Percentiles rank a stretch among this genome's conserved stretches.
phyloP scores from a whole-genome alignment of 2,329 filamentous ascomycete genomes.

The Talaromyces islandicus region DNA sequence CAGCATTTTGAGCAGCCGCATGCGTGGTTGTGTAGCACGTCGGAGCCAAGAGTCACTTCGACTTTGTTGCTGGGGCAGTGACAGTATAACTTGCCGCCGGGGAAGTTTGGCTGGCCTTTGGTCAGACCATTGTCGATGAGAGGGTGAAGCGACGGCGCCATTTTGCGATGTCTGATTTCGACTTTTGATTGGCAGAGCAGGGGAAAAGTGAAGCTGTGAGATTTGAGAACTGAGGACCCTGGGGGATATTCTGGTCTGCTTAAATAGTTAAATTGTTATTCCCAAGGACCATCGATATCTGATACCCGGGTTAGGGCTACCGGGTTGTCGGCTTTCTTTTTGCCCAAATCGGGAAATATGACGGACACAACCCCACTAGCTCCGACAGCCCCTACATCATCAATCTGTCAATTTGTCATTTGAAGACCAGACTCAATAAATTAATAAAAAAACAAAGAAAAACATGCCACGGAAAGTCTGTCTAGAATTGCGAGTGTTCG shows the following conservation, averaged over 20 bases:
- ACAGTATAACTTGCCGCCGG: constrained; percentile 58
- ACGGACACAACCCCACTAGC: background rate
- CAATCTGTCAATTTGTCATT: background rate
- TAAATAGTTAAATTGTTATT: background rate
- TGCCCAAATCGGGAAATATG: background rate
- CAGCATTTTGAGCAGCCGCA: constrained; percentile 69
- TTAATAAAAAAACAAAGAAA: background rate
- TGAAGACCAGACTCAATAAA: background rate
- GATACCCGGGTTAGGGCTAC: background rate
- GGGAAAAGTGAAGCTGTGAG: background rate
- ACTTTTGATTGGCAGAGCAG: background rate
- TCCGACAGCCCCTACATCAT: background rate
- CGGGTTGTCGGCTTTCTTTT: background rate
- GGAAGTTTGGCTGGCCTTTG: constrained; percentile 49
- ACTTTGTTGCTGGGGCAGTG: constrained; percentile 53
- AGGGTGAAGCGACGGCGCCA: constrained; percentile 51
- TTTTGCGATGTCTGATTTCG: background rate
- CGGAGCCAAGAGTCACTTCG: constrained; percentile 51
- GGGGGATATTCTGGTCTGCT: background rate
- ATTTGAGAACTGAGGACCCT: background rate
- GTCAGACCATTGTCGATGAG: constrained; percentile 56
- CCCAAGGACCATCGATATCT: background rate
- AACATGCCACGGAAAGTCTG: background rate
- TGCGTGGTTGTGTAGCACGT: constrained; percentile 64
- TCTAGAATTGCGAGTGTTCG: background rate